A percentile compares a stretch with the other conserved stretches of the same genome.
phyloP scores from a whole-genome alignment of 352 stramenopile genomes.

The Phytophthora tubulina region DNA sequence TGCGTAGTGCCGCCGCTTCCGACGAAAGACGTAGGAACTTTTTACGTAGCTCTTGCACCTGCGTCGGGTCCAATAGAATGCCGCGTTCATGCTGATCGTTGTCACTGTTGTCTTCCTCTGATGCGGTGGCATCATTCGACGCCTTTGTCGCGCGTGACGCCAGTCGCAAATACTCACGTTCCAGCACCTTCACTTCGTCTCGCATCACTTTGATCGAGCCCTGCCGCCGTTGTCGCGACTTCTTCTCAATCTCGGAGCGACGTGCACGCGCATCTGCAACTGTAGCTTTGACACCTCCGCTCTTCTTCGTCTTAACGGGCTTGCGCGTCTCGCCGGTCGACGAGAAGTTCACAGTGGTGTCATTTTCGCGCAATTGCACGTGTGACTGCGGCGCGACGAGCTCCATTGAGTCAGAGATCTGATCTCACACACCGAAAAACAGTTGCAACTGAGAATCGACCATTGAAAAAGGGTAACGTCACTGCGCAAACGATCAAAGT shows the following conservation, averaged over 20 bases:
- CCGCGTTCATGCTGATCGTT: constrained; percentile 31
- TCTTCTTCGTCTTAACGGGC: constrained; percentile 12
- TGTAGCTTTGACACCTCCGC: not conserved
- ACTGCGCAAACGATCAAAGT: not conserved
- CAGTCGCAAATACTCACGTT: constrained; percentile 57
- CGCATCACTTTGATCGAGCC: constrained; percentile 60
- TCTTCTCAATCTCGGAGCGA: constrained; percentile 71
- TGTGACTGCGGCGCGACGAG: constrained; percentile 19
- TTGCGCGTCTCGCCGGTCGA: constrained; percentile 15
- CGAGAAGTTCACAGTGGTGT: constrained; percentile 13
- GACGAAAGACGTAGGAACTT: constrained; percentile 53
- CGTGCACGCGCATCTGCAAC: constrained; percentile 38
- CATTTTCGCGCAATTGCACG: constrained; percentile 25
- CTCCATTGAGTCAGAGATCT: constrained; percentile 24
- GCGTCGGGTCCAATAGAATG: constrained; percentile 40
- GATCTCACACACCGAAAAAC: constrained; percentile 26
- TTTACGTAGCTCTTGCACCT: constrained; percentile 37
- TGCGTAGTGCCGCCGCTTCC: constrained; percentile 54
- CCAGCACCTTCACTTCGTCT: constrained; percentile 59
- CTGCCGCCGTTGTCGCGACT: constrained; percentile 65
- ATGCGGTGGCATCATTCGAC: constrained; percentile 16
- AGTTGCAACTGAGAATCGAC: constrained; percentile 24
- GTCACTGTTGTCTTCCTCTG: constrained; percentile 27
- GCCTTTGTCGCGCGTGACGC: not conserved
- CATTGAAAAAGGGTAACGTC: constrained; percentile 8